A percentile compares a stretch with the other conserved stretches of the same genome.
Evolutionary conservation across 352 stramenopile species (phyloP).

Genomic region (Halophytophthora batemanensis): DNA sequence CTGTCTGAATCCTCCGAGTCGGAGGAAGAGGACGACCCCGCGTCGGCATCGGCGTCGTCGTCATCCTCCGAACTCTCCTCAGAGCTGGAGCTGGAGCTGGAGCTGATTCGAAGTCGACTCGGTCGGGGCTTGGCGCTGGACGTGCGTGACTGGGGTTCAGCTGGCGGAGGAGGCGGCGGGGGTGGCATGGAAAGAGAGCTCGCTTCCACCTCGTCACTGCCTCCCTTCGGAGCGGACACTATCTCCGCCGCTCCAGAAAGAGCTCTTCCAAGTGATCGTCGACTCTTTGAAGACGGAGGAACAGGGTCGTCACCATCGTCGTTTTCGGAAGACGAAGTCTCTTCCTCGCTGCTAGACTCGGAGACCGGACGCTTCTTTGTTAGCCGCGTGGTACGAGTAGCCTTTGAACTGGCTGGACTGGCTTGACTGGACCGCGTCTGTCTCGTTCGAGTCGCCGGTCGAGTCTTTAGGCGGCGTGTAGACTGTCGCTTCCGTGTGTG

Average conservation of each 20-base stretch:
- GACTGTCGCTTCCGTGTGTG: slow-evolving; percentile 19
- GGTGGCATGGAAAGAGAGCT: slow-evolving; percentile 22
- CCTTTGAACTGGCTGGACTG: slow-evolving; percentile 2
- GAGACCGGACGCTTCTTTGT: slow-evolving; percentile 21
- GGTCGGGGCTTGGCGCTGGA: slow-evolving; percentile 18
- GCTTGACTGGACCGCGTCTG: slow-evolving; percentile 16
- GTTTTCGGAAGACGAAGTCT: slow-evolving; percentile 21
- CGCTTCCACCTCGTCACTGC: slow-evolving; percentile 13
- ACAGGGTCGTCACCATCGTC: slow-evolving; percentile 2
- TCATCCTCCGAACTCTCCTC: slow-evolving; percentile 33
- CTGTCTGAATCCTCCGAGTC: slow-evolving; percentile 35
- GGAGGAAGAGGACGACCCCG: slow-evolving; percentile 21
- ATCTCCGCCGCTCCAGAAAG: slow-evolving; percentile 6
- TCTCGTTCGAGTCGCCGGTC: slow-evolving; percentile 13
- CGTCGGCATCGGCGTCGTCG: slow-evolving; percentile 28
- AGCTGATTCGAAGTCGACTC: slow-evolving; percentile 43
- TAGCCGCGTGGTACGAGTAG: slow-evolving; percentile 21
- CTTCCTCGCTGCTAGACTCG: slow-evolving; percentile 22
- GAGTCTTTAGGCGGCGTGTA: slow-evolving; percentile 17
- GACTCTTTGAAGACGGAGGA: slow-evolving; percentile 23
- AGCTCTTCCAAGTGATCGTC: slow-evolving; percentile 7
- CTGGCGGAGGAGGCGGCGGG: slow-evolving; percentile 25
- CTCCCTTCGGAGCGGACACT: slow-evolving; percentile 15
- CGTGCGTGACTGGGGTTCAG: slow-evolving; percentile 13
- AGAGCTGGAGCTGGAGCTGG: slow-evolving; percentile 72